Evolutionary conservation across 805 yeast species (phyloP), one percentile per base, ranked within the genome.

Genomic region (Tetrapisispora fleetii): DNA sequence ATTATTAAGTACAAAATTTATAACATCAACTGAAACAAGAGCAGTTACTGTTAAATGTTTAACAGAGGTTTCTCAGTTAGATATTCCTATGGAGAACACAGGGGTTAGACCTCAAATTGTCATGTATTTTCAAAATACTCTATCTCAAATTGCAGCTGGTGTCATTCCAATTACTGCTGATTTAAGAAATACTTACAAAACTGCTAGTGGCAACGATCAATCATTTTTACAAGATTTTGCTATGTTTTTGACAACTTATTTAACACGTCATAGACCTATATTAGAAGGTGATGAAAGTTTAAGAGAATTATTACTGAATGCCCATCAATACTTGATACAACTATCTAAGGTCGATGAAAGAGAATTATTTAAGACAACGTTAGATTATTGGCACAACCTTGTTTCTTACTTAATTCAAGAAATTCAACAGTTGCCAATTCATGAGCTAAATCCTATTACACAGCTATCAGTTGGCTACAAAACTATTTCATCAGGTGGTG

Each of bases 181-280:
- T 59, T 73, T 93, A 58, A 80, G 77, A 57, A 73, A 73, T 45
- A 79, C 85, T 27, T 93, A 93, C 68, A 75, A 77, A 45, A 72
- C 74, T 55, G 95, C 96, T 7, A 78, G 76, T 61, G 78, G 95
- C 19, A 73, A 78, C 41, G 97, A 91, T 63, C 98, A 93, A 72
- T 90, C 93, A 37, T 90, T 90, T 61, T 77, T 93, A 57, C 96
- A 93, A 68, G 96, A 93, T 71, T 77, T 93, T 60, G 95, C 97
- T 17, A 82, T 91, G 85, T 93, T 83, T 66, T 75, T 93, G 58
- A 82, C 93, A 47, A 85, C 96, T 2, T 91, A 85, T 62, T 71
- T 93, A 54, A 70, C 83, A 35, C 81, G 80, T 63, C 96, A 93
- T 65, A 75, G 85, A 52, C 51, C 69, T 22, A 74, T 81, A 3